Percentiles rank a stretch among this genome's conserved stretches.
Conservation (phyloP, 192 early-diverging fungal genomes). For the Ambispora gerdemannii region DNA sequence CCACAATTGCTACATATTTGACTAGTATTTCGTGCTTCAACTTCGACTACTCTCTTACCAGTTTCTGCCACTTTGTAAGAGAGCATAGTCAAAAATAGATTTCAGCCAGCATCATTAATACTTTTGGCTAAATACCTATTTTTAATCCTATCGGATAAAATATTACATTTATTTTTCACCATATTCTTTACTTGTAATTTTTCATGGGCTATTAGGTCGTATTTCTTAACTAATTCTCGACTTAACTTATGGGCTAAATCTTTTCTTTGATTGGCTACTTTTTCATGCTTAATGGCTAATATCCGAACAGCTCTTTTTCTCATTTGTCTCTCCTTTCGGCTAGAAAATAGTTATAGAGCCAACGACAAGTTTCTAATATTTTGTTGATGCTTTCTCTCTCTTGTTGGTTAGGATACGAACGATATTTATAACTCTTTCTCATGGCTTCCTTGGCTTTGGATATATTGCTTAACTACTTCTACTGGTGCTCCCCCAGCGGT, state of each 20-base stretch:
- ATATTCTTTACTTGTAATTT: slow-evolving; percentile 3
- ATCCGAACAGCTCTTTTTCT: neutral
- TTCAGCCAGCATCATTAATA: slow-evolving; percentile 11
- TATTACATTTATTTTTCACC: slow-evolving; percentile 12
- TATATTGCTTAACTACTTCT: too few species aligned
- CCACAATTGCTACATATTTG: slow-evolving; percentile 6
- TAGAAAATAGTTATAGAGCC: neutral
- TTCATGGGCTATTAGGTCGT: neutral
- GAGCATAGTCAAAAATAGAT: slow-evolving; percentile 1
- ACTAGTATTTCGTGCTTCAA: neutral
- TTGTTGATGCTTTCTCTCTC: neutral
- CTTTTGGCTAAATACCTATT: slow-evolving; percentile 4
- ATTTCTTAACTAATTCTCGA: neutral
- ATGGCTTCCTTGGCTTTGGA: too few species aligned
- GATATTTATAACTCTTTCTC: neutral
- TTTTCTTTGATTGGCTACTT: slow-evolving; percentile 5
- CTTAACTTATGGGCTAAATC: slow-evolving; percentile 13
- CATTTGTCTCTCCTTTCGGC: neutral
- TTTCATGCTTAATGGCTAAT: slow-evolving; percentile 4
- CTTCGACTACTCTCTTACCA: neutral
- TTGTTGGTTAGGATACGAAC: neutral
- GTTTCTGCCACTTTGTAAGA: slow-evolving; percentile 3
- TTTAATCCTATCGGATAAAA: too few species aligned
- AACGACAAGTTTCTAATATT: neutral
- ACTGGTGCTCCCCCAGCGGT: too few species aligned